Conservation (phyloP, 108 stramenopile genomes). For the Nannochloropsis gaditana region DNA sequence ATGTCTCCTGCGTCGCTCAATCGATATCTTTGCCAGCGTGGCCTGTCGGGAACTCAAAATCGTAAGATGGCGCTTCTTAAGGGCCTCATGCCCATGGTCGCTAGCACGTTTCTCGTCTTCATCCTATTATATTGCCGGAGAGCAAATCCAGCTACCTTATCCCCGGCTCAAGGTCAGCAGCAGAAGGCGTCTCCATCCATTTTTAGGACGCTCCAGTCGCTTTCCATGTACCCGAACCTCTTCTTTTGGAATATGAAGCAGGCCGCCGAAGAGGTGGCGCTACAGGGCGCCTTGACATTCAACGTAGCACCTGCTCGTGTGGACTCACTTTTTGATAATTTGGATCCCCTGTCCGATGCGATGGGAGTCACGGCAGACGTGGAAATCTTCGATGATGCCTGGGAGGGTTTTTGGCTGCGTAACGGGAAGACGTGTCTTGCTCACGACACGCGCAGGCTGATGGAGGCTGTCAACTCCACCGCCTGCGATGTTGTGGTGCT, state of each 20-base stretch:
- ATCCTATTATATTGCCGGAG: too few species aligned
- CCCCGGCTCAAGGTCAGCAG: too few species aligned
- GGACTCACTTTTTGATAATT: neutral
- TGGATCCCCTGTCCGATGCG: neutral
- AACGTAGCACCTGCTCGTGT: neutral
- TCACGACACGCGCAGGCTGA: neutral
- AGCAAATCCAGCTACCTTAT: too few species aligned
- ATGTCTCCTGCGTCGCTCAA: too few species aligned
- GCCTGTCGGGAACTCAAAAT: too few species aligned
- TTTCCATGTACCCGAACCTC: neutral
- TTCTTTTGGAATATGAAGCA: constrained; percentile 18
- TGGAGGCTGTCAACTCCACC: neutral
- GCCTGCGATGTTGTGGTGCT: constrained; percentile 17
- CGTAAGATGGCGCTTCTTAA: too few species aligned
- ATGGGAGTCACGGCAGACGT: neutral
- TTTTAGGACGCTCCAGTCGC: neutral
- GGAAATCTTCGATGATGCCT: neutral
- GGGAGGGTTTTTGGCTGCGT: constrained; percentile 16
- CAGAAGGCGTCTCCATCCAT: too few species aligned
- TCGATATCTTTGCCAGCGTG: too few species aligned
- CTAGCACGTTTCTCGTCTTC: too few species aligned
- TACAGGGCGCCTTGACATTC: neutral
- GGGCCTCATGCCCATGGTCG: too few species aligned
- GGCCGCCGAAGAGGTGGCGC: neutral
- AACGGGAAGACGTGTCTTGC: neutral